Base-by-base conservation (phyloP, 345 rosid species). In the Stellera chamaejasme region DNA sequence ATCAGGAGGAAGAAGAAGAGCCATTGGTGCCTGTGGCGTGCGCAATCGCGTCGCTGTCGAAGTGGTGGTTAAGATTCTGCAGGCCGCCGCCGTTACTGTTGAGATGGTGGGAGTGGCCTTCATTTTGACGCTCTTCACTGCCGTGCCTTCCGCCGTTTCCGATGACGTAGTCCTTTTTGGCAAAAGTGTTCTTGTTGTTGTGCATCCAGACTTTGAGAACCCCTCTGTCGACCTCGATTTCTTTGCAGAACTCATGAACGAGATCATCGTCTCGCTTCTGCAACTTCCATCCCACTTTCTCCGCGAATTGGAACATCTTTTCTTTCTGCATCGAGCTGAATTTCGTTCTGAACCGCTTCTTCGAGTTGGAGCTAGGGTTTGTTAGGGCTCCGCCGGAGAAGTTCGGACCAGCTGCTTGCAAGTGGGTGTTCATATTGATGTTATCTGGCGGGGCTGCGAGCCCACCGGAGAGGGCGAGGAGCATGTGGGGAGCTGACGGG, bases 131-230 rank as follows among this genome's bases (percentile, higher is more conserved):
- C 19, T 16, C 10, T 36, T 45, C 10, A 5, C 45, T 56, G 4
- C 54, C 59, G 36, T 42, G 60, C 10, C 13, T 25, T 2, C 51
- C 66, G 19, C 14, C 66, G n/a, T n/a, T 42, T 11, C 57, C 62
- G 11, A 56, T 60, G 27, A 45, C 41, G 46, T 52, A 25, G 10
- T 72, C 75, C 36, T 57, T 72, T 50, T 78, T 79, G 19, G 64
- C 82, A 5, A 82, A 69, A 41, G 84, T 78, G 64, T 64, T 82
- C 80, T 92, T 92, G 70, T 92, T 92, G 69, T 92, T 92, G 56
- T 92, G 98, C 96, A 92, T 92, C 98, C 97, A 88, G 0, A 92
- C 98, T 66, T 92, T 92, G 39, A 92, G 66, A 11, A 86, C 97
- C 1, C 61, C 73, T 52, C 64, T 83, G 27, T 86, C 94, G 23